Evolutionary conservation across 2,329 filamentous ascomycete species (phyloP).

Genomic region (Tolypocladium paradoxum): DNA sequence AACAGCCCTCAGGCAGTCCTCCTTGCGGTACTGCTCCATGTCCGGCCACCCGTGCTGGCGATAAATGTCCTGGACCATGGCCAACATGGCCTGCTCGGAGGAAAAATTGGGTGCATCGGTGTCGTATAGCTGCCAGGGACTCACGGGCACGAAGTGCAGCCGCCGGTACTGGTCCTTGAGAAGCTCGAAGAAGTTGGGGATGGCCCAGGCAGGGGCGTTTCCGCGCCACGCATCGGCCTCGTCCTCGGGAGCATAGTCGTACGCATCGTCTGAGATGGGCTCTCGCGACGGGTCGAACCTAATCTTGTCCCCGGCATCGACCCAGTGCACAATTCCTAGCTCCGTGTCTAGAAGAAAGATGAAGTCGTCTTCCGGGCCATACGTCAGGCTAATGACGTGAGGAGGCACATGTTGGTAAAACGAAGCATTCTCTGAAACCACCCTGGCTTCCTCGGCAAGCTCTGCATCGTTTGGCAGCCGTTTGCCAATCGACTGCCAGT

Average conservation of each 20-base stretch:
- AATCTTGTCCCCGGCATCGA: conserved; percentile 8
- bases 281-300: neutral
- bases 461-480: no score
- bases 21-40: conserved; percentile 10
- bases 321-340: conserved; percentile 16
- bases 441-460: conserved; percentile 2
- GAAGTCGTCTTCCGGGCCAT: conserved; percentile 6
- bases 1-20: conserved; percentile 11
- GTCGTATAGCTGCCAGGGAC: neutral
- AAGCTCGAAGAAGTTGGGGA: conserved; percentile 15
- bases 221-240: conserved; percentile 15
- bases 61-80: conserved; percentile 11
- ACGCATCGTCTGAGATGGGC: conserved; percentile 8
- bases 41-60: conserved; percentile 13
- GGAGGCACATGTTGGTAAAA: conserved; percentile 4
- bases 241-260: conserved; percentile 12
- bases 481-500: no score
- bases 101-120: no score
- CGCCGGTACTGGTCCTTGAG: conserved; percentile 13
- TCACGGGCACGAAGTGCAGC: conserved; percentile 11
- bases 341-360: conserved; percentile 15
- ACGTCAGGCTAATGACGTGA: conserved; percentile 8
- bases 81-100: conserved; percentile 5
- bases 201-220: conserved; percentile 12
- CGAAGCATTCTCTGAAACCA: conserved; percentile 1